These are phyloP conservation scores for Mollisia scopiformis DNA, from an alignment of 2,329 filamentous ascomycete genomes.

Conservation along the genomic window DNA sequence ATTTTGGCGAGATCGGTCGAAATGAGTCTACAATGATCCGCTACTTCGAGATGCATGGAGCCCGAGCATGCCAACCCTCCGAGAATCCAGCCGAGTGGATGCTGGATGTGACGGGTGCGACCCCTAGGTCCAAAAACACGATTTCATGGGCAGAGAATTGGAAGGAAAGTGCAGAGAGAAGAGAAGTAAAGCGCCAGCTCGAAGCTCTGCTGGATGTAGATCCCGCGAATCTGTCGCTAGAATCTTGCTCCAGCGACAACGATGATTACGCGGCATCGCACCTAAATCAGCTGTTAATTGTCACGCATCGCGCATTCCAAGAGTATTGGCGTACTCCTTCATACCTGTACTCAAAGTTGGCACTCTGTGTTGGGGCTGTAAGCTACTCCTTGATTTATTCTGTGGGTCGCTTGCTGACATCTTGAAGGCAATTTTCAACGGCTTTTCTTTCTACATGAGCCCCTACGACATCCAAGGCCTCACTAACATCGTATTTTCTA, in stretches of 20 bases:
- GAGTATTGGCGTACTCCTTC: conserved; percentile 66
- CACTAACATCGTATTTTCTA: conserved; percentile 71
- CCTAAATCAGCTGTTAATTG: conserved; percentile 52
- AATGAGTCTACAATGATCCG: conserved; percentile 32
- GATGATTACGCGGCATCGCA: conserved; percentile 66
- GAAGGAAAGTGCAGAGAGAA: conserved; percentile 40
- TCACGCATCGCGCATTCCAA: conserved; percentile 60
- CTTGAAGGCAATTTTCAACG: conserved; percentile 53
- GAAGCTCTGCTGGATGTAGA: conserved; percentile 15
- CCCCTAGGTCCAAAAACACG: conserved; percentile 60
- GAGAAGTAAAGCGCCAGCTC: conserved; percentile 34
- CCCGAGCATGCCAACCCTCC: conserved; percentile 60
- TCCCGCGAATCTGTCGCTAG: background rate
- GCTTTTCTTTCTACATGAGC: conserved; percentile 69
- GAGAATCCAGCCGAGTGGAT: conserved; percentile 85
- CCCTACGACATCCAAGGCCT: conserved; percentile 60
- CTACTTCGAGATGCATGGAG: conserved; percentile 77
- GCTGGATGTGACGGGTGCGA: conserved; percentile 59
- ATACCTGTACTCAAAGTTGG: conserved; percentile 44
- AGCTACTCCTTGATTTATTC: no score
- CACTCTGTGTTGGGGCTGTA: background rate
- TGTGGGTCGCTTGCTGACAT: no score
- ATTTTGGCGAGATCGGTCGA: conserved; percentile 74
- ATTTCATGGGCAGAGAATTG: conserved; percentile 66
- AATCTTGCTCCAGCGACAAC: conserved; percentile 35